phyloP scores from a whole-genome alignment of 1,284 basidiomycete species.

The Trametes polyzona region DNA sequence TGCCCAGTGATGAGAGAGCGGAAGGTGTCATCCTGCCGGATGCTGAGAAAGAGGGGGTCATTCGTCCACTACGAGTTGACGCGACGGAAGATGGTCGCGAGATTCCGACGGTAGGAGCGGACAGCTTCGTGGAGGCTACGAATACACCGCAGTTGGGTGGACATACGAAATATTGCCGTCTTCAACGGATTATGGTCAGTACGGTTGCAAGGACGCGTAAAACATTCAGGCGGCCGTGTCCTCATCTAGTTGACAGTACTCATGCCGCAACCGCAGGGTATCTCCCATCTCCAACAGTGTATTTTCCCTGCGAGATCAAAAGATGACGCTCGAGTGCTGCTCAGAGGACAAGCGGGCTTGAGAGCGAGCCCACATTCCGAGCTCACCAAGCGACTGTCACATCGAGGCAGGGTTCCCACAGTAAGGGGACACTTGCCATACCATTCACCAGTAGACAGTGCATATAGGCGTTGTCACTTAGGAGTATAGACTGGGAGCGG shows the following conservation, averaged over 20 bases:
- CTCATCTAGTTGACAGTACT: too few relatives aligned
- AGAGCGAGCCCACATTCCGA: neutral
- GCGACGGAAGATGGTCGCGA: constrained; percentile 81
- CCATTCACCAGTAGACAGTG: too few relatives aligned
- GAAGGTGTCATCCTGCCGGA: constrained; percentile 37
- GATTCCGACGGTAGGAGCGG: constrained; percentile 67
- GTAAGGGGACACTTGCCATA: neutral
- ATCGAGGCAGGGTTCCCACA: too few relatives aligned
- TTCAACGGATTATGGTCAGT: constrained; percentile 31
- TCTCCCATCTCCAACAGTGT: too few relatives aligned
- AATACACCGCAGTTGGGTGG: constrained; percentile 91
- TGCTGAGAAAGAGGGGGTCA: constrained; percentile 48
- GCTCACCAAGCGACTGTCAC: neutral
- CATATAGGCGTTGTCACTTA: too few relatives aligned
- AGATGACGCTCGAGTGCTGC: too few relatives aligned
- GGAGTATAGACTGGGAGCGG: too few relatives aligned
- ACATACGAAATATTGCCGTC: constrained; percentile 88
- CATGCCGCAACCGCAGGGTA: too few relatives aligned
- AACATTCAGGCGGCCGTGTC: too few relatives aligned
- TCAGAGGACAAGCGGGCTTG: too few relatives aligned
- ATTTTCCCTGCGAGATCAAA: too few relatives aligned
- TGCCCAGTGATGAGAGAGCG: constrained; percentile 22
- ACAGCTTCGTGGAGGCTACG: constrained; percentile 81
- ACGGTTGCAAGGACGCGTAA: too few relatives aligned
- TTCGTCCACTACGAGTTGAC: constrained; percentile 67